Evolutionary conservation across 2,329 filamentous ascomycete species (phyloP).

Genomic region (Nemania sp.): DNA sequence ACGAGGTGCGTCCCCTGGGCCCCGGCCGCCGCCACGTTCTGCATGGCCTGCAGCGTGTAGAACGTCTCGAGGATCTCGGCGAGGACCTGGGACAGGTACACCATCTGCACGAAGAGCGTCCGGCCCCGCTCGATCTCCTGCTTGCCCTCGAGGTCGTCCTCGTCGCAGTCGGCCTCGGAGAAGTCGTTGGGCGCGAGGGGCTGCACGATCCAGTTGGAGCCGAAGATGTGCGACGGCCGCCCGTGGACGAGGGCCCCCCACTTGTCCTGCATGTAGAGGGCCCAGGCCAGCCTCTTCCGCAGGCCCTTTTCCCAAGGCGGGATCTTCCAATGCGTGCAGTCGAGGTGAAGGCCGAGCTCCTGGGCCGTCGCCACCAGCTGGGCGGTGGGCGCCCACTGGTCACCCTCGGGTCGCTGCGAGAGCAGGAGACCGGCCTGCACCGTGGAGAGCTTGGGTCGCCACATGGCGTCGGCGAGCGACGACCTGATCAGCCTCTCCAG

Average conservation of each 20-base stretch:
- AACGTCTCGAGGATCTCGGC: conserved; percentile 82
- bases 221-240: conserved; percentile 67
- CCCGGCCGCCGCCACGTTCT: conserved; percentile 68
- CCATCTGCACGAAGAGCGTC: conserved; percentile 74
- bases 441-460: conserved; percentile 79
- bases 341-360: conserved; percentile 85
- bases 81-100: conserved; percentile 74
- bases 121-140: conserved; percentile 70
- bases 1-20: conserved; percentile 73
- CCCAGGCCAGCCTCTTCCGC: conserved; percentile 86
- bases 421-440: conserved; percentile 77
- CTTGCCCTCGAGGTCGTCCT: conserved; percentile 64
- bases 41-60: conserved; percentile 78
- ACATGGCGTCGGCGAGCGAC: conserved; percentile 76
- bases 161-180: conserved; percentile 67
- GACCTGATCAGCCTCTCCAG: conserved; percentile 75
- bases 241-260: conserved; percentile 78
- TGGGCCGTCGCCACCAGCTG: conserved; percentile 86
- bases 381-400: conserved; percentile 83
- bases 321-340: conserved; percentile 86
- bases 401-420: conserved; percentile 74
- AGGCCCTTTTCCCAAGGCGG: conserved; percentile 85
- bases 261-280: conserved; percentile 91
- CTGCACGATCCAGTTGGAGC: conserved; percentile 68
- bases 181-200: conserved; percentile 62